Percentiles rank a stretch among this genome's conserved stretches.
These are phyloP conservation scores for Kodamaea arcana DNA, from an alignment of 1,139 yeast genomes.

Conservation along the genomic window DNA sequence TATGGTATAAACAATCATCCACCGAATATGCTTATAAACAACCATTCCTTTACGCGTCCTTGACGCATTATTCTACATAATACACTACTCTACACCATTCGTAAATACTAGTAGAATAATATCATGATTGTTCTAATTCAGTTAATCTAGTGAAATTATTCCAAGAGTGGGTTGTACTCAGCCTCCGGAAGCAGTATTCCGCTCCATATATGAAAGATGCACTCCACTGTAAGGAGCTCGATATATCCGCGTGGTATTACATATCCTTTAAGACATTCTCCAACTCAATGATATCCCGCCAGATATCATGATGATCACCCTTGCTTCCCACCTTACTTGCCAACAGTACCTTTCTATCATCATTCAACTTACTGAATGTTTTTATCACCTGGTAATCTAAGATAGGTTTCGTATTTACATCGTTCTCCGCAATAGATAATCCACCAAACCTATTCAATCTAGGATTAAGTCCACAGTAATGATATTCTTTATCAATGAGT, in stretches of 20 bases:
- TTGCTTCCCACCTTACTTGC: constrained; percentile 56
- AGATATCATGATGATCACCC: constrained; percentile 51
- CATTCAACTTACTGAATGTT: constrained; percentile 50
- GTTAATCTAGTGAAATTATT: no score
- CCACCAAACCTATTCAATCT: constrained; percentile 60
- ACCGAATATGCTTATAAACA: no score
- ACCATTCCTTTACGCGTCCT: no score
- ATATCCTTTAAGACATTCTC: constrained; percentile 33
- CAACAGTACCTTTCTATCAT: constrained; percentile 51
- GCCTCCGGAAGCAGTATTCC: no score
- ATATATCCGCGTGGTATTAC: constrained; percentile 10
- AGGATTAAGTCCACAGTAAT: constrained; percentile 80
- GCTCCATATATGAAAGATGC: no score
- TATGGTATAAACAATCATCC: no score
- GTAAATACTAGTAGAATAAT: no score
- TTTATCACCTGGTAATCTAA: constrained; percentile 58
- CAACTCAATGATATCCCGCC: constrained; percentile 63
- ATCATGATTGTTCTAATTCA: no score
- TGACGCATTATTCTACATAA: no score
- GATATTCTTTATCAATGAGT: constrained; percentile 69
- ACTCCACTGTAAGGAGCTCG: no score
- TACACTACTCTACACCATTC: no score
- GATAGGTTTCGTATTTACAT: constrained; percentile 48
- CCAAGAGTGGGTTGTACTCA: no score
- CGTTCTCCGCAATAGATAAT: constrained; percentile 30